These are phyloP conservation scores for Tricholoma matsutake DNA, from an alignment of 768 basidiomycete genomes.

Conservation along the genomic window DNA sequence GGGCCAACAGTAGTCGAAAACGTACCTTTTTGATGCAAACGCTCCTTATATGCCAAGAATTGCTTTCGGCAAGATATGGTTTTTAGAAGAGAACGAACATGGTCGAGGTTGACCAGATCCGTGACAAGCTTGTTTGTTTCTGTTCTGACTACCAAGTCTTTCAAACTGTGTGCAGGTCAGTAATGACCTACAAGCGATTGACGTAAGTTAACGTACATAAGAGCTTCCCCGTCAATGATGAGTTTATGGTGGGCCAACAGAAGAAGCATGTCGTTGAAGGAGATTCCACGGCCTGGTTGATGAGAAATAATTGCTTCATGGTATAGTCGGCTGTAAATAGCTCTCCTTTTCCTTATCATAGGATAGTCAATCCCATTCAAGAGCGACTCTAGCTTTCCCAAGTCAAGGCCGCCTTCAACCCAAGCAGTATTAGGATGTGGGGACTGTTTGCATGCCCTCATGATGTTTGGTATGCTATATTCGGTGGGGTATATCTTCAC, in stretches of 20 bases:
- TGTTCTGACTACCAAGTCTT: constrained; percentile 74
- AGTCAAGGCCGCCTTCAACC: constrained; percentile 54
- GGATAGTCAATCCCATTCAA: constrained; percentile 65
- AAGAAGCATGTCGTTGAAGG: constrained; percentile 86
- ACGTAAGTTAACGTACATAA: constrained; percentile 58
- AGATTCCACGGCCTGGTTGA: constrained; percentile 74
- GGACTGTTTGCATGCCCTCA: constrained; percentile 45
- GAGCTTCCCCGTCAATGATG: constrained; percentile 83
- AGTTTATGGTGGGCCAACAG: constrained; percentile 89
- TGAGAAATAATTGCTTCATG: constrained; percentile 82
- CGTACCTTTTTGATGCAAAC: constrained; percentile 41
- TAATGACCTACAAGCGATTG: constrained; percentile 4
- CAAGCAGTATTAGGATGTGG: constrained; percentile 31
- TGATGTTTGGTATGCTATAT: constrained; percentile 57
- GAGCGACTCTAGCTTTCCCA: constrained; percentile 54
- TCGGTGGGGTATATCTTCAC: constrained; percentile 79
- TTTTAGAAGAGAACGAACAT: constrained; percentile 75
- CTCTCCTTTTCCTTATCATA: constrained; percentile 62
- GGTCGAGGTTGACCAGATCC: constrained; percentile 82
- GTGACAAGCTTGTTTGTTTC: constrained; percentile 78
- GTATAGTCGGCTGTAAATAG: constrained; percentile 71
- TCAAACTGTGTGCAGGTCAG: constrained; percentile 48
- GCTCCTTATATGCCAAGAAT: constrained; percentile 54
- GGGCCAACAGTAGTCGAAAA: background rate
- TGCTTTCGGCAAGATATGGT: constrained; percentile 71